Conservation (phyloP, 306 rosid species). For the Clitoria ternatea region DNA sequence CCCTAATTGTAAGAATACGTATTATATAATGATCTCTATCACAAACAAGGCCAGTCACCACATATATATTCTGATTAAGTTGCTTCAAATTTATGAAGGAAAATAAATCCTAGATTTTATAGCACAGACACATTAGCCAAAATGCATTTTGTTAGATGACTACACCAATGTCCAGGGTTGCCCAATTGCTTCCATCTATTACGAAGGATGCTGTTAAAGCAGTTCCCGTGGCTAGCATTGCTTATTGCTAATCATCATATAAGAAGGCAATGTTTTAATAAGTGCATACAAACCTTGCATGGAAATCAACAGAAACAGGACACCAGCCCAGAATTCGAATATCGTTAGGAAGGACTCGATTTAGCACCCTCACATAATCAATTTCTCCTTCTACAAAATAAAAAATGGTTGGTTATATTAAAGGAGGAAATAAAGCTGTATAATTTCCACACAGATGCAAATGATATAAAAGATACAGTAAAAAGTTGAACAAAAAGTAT, state of each 20-base stretch:
- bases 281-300: constrained; percentile 75
- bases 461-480: background rate
- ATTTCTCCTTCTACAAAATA: constrained; percentile 62
- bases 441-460: background rate
- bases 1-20: background rate
- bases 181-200: background rate
- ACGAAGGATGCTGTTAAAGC: background rate
- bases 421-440: background rate
- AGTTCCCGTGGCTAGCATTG: background rate
- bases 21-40: background rate
- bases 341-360: constrained; percentile 79
- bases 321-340: constrained; percentile 89
- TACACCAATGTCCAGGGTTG: background rate
- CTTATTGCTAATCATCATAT: constrained; percentile 19
- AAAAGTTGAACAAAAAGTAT: constrained; percentile 5
- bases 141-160: constrained; percentile 6
- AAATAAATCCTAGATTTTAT: background rate
- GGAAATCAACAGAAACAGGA: constrained; percentile 72
- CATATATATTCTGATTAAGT: background rate
- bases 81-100: background rate
- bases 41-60: background rate
- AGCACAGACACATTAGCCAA: background rate
- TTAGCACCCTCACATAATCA: constrained; percentile 87
- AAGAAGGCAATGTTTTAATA: constrained; percentile 10
- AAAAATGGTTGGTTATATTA: background rate